A percentile compares a stretch with the other conserved stretches of the same genome.
phyloP scores from a whole-genome alignment of 164 flowering plant species.

The Brasenia schreberi region DNA sequence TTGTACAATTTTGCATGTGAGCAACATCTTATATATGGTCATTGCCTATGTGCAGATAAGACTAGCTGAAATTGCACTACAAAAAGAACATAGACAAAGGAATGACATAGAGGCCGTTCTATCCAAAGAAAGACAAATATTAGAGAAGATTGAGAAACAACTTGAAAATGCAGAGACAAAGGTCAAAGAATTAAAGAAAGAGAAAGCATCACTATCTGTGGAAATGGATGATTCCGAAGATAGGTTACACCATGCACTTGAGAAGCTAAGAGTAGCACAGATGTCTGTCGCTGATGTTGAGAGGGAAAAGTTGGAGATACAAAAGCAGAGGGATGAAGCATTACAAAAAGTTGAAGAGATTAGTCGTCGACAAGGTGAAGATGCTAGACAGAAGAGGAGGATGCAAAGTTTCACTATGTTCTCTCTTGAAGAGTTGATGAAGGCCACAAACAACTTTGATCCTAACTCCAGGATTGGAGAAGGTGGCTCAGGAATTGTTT shows the following conservation, averaged over 20 bases:
- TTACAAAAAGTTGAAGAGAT: neutral
- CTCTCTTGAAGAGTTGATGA: neutral
- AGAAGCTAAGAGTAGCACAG: constrained; percentile 49
- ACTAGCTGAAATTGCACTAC: constrained; percentile 33
- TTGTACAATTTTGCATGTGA: too few relatives aligned
- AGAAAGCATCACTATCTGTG: constrained; percentile 27
- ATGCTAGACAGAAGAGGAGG: neutral
- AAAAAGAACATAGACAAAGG: too few relatives aligned
- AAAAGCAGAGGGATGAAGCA: neutral
- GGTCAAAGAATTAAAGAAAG: constrained; percentile 28
- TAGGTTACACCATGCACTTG: constrained; percentile 34
- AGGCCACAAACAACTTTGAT: neutral
- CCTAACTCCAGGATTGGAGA: neutral
- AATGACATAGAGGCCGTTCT: too few relatives aligned
- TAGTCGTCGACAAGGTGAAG: neutral
- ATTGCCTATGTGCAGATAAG: constrained; percentile 13
- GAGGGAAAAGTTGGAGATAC: neutral
- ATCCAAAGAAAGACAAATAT: constrained; percentile 12
- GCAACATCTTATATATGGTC: too few relatives aligned
- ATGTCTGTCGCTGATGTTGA: constrained; percentile 28
- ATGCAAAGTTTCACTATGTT: neutral
- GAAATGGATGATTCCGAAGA: constrained; percentile 23
- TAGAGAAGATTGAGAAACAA: constrained; percentile 21
- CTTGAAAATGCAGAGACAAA: constrained; percentile 25
- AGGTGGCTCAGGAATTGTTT: neutral